phyloP scores from a whole-genome alignment of 139 green algal genomes.

The Nannochloris sp. region DNA sequence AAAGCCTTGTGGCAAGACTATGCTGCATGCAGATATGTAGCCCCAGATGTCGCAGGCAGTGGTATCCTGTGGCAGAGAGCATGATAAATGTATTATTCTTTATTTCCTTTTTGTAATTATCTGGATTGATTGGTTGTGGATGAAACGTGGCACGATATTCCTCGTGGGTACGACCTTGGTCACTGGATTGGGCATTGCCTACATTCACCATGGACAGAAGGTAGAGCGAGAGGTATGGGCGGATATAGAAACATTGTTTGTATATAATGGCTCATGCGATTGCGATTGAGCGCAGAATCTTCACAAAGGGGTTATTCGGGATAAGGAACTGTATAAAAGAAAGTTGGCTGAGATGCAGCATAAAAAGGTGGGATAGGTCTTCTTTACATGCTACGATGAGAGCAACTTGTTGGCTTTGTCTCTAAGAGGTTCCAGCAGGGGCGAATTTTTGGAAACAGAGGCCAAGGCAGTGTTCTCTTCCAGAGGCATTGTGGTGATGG shows the following conservation, averaged over 20 bases:
- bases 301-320: conserved; percentile 29
- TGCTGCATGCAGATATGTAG: conserved; percentile 32
- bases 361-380: not conserved
- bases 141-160: not conserved
- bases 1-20: conserved; percentile 62
- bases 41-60: conserved; percentile 35
- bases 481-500: not conserved
- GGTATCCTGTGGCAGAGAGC: conserved; percentile 39
- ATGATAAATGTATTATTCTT: not conserved
- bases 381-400: not conserved
- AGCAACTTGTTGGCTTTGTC: not conserved
- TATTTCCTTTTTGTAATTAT: not conserved
- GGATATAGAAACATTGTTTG: not conserved
- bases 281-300: conserved; percentile 22
- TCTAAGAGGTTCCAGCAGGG: not conserved
- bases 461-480: not conserved
- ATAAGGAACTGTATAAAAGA: conserved; percentile 30
- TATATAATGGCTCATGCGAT: not conserved
- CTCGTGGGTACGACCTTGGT: not conserved
- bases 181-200: conserved; percentile 13
- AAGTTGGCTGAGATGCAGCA: conserved; percentile 23
- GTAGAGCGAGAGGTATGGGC: conserved; percentile 20
- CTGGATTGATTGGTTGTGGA: not conserved
- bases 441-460: too few relatives aligned
- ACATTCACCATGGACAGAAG: conserved; percentile 17